phyloP scores from a whole-genome alignment of 352 stramenopile species.

The Phytopythium montanum region DNA sequence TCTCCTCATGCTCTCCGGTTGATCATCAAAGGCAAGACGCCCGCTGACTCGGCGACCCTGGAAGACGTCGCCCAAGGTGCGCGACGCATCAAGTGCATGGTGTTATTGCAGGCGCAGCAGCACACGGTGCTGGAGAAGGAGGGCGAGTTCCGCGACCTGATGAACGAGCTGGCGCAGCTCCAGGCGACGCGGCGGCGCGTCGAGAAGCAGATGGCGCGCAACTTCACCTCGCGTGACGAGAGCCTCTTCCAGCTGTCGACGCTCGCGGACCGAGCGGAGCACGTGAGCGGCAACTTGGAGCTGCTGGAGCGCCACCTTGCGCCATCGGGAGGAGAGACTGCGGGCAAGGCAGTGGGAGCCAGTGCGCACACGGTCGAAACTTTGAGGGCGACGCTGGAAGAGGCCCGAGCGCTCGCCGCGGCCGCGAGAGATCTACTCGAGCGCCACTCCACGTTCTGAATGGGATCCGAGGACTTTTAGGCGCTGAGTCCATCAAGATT shows the following conservation, averaged over 20 bases:
- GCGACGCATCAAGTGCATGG: slow-evolving; percentile 58
- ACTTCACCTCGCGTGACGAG: slow-evolving; percentile 50
- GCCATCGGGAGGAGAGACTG: background rate
- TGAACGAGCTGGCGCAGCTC: slow-evolving; percentile 54
- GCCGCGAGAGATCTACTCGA: slow-evolving; percentile 23
- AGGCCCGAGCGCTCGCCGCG: slow-evolving; percentile 18
- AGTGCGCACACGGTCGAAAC: slow-evolving; percentile 21
- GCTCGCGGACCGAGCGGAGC: slow-evolving; percentile 32
- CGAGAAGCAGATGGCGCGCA: slow-evolving; percentile 45
- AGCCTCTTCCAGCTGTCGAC: slow-evolving; percentile 36
- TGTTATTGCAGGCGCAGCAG: slow-evolving; percentile 53
- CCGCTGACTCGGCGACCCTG: slow-evolving; percentile 28
- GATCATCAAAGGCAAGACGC: slow-evolving; percentile 65
- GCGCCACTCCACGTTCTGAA: slow-evolving; percentile 20
- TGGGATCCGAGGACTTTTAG: background rate
- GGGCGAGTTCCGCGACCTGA: slow-evolving; percentile 51
- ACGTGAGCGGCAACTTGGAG: slow-evolving; percentile 38
- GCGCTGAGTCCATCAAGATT: background rate
- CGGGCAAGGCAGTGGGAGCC: slow-evolving; percentile 10
- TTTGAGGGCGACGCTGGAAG: slow-evolving; percentile 24
- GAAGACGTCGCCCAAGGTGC: slow-evolving; percentile 1
- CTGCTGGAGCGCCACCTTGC: slow-evolving; percentile 47
- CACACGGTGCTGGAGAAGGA: slow-evolving; percentile 61
- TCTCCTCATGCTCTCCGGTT: slow-evolving; percentile 38
- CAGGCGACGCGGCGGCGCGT: slow-evolving; percentile 26